phyloP scores from a whole-genome alignment of 1,284 basidiomycete genomes.

The Pyrrhoderma lamaoense region DNA sequence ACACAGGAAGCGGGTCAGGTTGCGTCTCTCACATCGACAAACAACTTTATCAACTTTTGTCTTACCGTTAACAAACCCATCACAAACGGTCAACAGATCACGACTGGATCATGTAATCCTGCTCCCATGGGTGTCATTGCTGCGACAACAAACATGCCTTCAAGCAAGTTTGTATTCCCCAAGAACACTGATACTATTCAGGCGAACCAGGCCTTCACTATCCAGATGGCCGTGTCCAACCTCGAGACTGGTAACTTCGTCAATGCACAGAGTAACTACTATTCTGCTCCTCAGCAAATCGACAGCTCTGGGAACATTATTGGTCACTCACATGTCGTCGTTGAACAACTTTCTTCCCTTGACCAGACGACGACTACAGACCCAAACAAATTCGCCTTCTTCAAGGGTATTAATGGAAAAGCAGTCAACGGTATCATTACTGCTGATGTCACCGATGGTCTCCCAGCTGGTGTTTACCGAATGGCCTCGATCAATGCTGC shows the following conservation, averaged over 20 bases:
- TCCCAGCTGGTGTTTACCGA: conserved; percentile 55
- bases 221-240: conserved; percentile 48
- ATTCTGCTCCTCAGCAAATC: conserved; percentile 58
- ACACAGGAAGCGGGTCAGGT: conserved; percentile 43
- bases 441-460: conserved; percentile 45
- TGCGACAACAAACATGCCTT: conserved; percentile 48
- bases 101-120: conserved; percentile 55
- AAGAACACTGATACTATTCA: conserved; percentile 45
- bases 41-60: conserved; percentile 74
- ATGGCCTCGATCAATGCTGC: conserved; percentile 49
- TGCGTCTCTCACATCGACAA: conserved; percentile 51
- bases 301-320: conserved; percentile 44
- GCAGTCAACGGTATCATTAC: conserved; percentile 44
- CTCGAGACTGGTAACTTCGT: conserved; percentile 56
- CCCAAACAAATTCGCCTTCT: conserved; percentile 55
- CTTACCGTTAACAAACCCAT: conserved; percentile 44
- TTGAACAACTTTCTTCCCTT: conserved; percentile 44
- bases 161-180: conserved; percentile 50
- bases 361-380: conserved; percentile 45
- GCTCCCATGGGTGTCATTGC: conserved; percentile 57
- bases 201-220: conserved; percentile 49
- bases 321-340: conserved; percentile 60
- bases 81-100: conserved; percentile 53
- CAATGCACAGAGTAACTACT: conserved; percentile 55
- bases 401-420: conserved; percentile 54